Conservation (phyloP, 2,329 filamentous ascomycete genomes). For the Westerdykella aurantiaca region DNA sequence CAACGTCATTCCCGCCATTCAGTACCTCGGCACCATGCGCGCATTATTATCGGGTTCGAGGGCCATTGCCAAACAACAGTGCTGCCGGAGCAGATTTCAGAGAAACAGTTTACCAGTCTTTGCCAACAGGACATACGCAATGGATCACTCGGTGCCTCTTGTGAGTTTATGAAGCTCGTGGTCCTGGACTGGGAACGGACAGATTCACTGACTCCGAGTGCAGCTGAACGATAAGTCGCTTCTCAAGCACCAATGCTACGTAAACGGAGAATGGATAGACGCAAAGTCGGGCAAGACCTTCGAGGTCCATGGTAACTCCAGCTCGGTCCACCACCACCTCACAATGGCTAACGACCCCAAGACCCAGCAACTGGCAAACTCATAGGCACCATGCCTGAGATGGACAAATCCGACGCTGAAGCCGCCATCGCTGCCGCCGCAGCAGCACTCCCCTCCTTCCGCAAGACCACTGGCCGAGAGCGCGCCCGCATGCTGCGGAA, state of each 20-base stretch:
- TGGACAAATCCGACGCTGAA: constrained; percentile 70
- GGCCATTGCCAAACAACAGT: constrained; percentile 27
- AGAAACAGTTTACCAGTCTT: constrained; percentile 29
- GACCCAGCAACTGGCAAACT: constrained; percentile 78
- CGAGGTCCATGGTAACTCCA: constrained; percentile 56
- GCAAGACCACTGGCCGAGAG: constrained; percentile 66
- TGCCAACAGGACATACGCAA: constrained; percentile 39
- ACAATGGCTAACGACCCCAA: constrained; percentile 24
- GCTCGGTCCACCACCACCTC: neutral
- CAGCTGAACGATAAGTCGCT: constrained; percentile 52
- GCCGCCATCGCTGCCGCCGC: constrained; percentile 78
- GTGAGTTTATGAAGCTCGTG: constrained; percentile 11
- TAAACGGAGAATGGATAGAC: constrained; percentile 88
- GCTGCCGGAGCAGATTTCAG: constrained; percentile 28
- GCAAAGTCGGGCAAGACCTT: constrained; percentile 88
- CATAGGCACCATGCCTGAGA: constrained; percentile 82
- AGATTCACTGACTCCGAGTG: constrained; percentile 8
- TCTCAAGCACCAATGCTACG: constrained; percentile 76
- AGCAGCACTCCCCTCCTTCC: constrained; percentile 66
- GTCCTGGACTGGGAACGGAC: neutral
- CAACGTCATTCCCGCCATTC: neutral
- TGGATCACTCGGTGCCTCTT: constrained; percentile 40
- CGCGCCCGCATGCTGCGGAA: constrained; percentile 67
- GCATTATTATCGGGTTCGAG: constrained; percentile 27
- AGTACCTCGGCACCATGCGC: constrained; percentile 21